phyloP scores from a whole-genome alignment of 495 filamentous ascomycete species.

The Rhypophila decipiens region DNA sequence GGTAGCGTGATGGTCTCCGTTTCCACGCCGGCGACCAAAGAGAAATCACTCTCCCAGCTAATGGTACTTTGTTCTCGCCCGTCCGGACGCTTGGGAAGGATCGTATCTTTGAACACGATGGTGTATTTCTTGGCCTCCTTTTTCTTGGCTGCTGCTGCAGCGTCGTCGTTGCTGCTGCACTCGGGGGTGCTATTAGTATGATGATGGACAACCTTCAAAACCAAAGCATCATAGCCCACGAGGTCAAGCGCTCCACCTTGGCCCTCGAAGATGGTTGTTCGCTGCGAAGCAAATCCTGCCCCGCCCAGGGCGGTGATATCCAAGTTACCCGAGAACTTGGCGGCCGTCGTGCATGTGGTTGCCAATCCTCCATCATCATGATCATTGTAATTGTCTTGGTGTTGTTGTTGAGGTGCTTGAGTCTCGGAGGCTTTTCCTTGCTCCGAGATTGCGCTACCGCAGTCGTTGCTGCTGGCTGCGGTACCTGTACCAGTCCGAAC shows the following conservation, averaged over 20 bases:
- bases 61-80: conserved; percentile 58
- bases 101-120: conserved; percentile 63
- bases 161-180: conserved; percentile 32
- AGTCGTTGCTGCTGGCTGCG: neutral
- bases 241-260: no score
- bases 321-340: conserved; percentile 60
- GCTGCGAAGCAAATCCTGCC: conserved; percentile 76
- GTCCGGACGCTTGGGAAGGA: conserved; percentile 48
- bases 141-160: no score
- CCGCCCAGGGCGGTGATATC: conserved; percentile 71
- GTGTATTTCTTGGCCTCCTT: conserved; percentile 56
- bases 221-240: conserved; percentile 44
- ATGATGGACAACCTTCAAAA: conserved; percentile 15
- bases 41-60: conserved; percentile 52
- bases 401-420: neutral
- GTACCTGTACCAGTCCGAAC: neutral
- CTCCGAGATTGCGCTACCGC: neutral
- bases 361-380: no score
- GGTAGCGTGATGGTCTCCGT: conserved; percentile 36
- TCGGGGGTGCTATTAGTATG: conserved; percentile 8
- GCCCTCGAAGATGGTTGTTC: conserved; percentile 48
- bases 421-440: neutral
- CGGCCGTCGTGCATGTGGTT: neutral
- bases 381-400: no score
- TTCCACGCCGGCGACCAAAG: neutral